Percentiles rank a stretch among this genome's conserved stretches.
phyloP scores from a whole-genome alignment of 768 basidiomycete genomes.

The Cystobasidium onofrii region DNA sequence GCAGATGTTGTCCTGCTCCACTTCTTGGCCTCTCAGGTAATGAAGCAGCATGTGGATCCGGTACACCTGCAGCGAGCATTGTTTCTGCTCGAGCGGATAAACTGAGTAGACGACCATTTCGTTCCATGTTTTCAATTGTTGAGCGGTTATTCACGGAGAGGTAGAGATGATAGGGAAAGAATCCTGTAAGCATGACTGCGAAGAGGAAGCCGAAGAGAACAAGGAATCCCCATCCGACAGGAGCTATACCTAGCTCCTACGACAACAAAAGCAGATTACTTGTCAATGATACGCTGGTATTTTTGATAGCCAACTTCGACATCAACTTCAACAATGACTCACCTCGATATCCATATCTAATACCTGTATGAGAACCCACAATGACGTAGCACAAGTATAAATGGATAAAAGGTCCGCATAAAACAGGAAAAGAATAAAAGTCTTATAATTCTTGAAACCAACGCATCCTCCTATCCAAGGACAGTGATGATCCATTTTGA shows the following conservation, averaged over 20 bases:
- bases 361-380: conserved; percentile 25
- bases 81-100: conserved; percentile 15
- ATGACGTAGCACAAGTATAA: neutral
- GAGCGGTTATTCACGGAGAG: conserved; percentile 20
- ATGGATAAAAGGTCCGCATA: conserved; percentile 1
- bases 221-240: conserved; percentile 25
- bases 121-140: conserved; percentile 31
- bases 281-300: no score
- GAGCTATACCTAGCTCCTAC: conserved; percentile 18
- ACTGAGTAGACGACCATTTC: conserved; percentile 13
- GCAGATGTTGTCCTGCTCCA: conserved; percentile 14
- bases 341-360: conserved; percentile 22
- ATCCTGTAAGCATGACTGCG: conserved; percentile 24
- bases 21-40: conserved; percentile 11
- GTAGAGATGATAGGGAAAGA: conserved; percentile 28
- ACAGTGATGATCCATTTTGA: conserved; percentile 32
- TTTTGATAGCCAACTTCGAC: no score
- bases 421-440: conserved; percentile 30
- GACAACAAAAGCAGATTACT: neutral
- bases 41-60: conserved; percentile 1
- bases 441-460: conserved; percentile 29
- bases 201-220: conserved; percentile 30
- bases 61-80: conserved; percentile 7
- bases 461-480: conserved; percentile 32
- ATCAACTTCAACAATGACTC: no score